Percentiles rank a stretch among this genome's conserved stretches.
phyloP scores from a whole-genome alignment of 169 alveolate species.

The Cryptosporidium andersoni region DNA sequence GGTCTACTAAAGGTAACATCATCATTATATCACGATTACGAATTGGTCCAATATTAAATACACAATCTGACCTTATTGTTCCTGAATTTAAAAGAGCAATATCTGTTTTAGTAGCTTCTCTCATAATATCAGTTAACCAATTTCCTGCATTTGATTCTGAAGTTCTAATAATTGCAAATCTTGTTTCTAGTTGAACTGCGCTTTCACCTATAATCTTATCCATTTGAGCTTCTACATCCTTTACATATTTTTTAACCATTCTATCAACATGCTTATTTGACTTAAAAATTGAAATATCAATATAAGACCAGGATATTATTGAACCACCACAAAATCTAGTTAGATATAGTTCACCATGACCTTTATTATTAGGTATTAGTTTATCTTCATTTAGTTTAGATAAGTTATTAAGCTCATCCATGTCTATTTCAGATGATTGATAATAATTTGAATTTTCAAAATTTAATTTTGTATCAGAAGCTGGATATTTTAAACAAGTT shows the following conservation, averaged over 20 bases:
- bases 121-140: constrained; percentile 85
- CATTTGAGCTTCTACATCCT: constrained; percentile 76
- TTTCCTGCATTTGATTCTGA: constrained; percentile 84
- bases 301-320: constrained; percentile 75
- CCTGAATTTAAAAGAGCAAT: constrained; percentile 87
- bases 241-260: constrained; percentile 74
- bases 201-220: constrained; percentile 78
- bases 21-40: constrained; percentile 77
- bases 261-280: constrained; percentile 75
- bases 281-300: constrained; percentile 67
- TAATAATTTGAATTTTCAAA: constrained; percentile 8
- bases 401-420: background rate
- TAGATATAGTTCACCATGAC: constrained; percentile 61
- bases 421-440: background rate
- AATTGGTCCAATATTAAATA: constrained; percentile 80
- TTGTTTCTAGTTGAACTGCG: constrained; percentile 82
- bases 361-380: constrained; percentile 40
- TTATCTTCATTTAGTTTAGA: background rate
- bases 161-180: constrained; percentile 80
- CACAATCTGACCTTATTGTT: constrained; percentile 85
- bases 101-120: constrained; percentile 81
- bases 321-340: constrained; percentile 77
- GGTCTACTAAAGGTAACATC: constrained; percentile 85
- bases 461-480: constrained; percentile 26
- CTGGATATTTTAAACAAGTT: constrained; percentile 50